phyloP scores from a whole-genome alignment of 2,329 filamentous ascomycete species.

The Sphaceloma murrayae region DNA sequence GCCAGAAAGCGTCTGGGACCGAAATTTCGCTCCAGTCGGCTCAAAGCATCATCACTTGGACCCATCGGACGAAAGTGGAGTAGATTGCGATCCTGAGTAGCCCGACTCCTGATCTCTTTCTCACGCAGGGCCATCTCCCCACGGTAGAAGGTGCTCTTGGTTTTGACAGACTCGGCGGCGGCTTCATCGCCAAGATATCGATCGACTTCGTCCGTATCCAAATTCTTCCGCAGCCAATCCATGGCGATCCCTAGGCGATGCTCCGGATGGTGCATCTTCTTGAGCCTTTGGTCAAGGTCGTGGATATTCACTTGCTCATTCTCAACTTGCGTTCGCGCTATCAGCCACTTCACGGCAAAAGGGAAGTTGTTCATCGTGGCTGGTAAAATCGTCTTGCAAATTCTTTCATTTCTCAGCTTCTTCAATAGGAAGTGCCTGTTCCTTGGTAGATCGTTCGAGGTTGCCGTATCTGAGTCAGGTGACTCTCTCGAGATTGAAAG shows the following conservation, averaged over 20 bases:
- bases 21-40: slow-evolving; percentile 24
- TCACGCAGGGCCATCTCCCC: slow-evolving; percentile 35
- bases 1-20: slow-evolving; percentile 35
- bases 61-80: background rate
- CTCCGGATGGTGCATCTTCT: background rate
- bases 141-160: slow-evolving; percentile 83
- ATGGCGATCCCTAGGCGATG: background rate
- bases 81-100: background rate
- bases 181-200: no score
- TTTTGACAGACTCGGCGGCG: no score
- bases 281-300: background rate
- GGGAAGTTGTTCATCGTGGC: slow-evolving; percentile 17
- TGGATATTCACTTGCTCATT: background rate
- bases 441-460: background rate
- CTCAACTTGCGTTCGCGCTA: background rate
- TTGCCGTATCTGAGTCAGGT: no score
- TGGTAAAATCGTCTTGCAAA: background rate
- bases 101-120: background rate
- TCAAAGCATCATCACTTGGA: slow-evolving; percentile 3
- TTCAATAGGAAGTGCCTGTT: slow-evolving; percentile 5
- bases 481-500: background rate
- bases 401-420: background rate
- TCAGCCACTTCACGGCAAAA: slow-evolving; percentile 19
- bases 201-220: no score
- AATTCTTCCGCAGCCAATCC: background rate